These are phyloP conservation scores for Acanthamoeba castellanii DNA, from an alignment of 208 protist species.

Conservation along the genomic window DNA sequence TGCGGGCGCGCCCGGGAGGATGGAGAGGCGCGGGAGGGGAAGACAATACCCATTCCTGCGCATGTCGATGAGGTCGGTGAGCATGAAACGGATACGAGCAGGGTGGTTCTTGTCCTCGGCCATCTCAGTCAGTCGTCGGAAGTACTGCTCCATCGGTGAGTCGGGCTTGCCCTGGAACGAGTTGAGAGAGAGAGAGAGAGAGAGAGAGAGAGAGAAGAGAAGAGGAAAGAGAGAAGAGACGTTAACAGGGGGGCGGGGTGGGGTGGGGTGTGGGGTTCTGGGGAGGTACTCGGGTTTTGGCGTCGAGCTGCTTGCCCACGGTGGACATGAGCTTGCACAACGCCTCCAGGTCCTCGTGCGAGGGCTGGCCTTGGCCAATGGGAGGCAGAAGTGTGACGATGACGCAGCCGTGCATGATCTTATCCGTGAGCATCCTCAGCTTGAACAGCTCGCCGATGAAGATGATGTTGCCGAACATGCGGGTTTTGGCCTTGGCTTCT, in stretches of 20 bases:
- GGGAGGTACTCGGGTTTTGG: not conserved
- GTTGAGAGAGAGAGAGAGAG: too few relatives aligned
- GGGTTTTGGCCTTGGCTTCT: constrained; percentile 13
- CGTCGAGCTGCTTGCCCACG: constrained; percentile 66
- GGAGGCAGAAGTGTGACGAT: constrained; percentile 46
- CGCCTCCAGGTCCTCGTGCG: constrained; percentile 79
- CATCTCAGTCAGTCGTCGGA: not conserved
- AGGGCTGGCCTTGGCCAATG: not conserved
- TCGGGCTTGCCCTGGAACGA: not conserved
- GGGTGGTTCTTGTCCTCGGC: constrained; percentile 1
- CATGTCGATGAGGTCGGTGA: not conserved
- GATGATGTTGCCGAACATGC: constrained; percentile 80
- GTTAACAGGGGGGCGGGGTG: not conserved
- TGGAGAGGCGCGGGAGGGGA: not conserved
- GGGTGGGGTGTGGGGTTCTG: not conserved
- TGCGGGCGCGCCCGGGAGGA: too few relatives aligned
- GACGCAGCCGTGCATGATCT: constrained; percentile 84
- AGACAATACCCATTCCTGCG: not conserved
- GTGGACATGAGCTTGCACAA: constrained; percentile 80
- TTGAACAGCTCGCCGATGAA: constrained; percentile 86
- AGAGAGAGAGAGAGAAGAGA: not conserved
- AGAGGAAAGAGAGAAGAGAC: not conserved
- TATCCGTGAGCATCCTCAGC: constrained; percentile 81
- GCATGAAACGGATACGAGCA: not conserved
- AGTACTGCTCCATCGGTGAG: constrained; percentile 27